Base-by-base conservation (phyloP, 2,329 filamentous ascomycete genomes). In the Diplodia sapinea region DNA sequence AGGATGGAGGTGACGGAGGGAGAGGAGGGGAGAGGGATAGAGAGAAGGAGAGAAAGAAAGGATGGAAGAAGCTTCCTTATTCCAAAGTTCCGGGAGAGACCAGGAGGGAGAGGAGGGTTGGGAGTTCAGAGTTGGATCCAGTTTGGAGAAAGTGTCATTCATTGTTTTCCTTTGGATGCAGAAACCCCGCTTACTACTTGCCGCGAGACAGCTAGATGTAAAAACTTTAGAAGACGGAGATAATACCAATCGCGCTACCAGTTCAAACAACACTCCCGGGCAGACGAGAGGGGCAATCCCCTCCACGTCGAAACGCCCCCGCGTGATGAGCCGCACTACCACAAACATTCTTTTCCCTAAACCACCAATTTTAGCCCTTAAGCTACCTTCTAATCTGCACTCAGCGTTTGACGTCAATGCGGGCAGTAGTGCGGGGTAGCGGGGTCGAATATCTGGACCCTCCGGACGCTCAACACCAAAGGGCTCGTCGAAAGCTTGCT, bases 201-300 rank as follows among this genome's bases (percentile, higher is more conserved):
- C 57, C 57, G 40, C 40, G 40, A 61, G 40, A 20, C 57, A 31
- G 17, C 40, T 61, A 33, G 57, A 61, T 12, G 23, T 50, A 61
- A 40, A 50, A 50, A 33, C 12, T 33, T 15, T 20, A 31, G 40
- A 20, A 7, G 26, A 11, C 33, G 33, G 52, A 17, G 17, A 29
- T n/a, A 23, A 26, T 36, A 55, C 29, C 26, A 33, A 55, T 31
- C 12, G 3, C 13, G 23, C 23, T 26, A 26, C 23, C 23, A 26
- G 2, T 26, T 26, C 23, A 3, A 3, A 26, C 2, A 26, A 26
- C 23, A 26, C 23, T 26, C 15, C 29, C 15, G 26, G 55, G 13
- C 11, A 29, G 40, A 23, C 36, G 13, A 20, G 26, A n/a, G 11
- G 23, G 57, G 57, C 5, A 49, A 50, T 49, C 9, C 12, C 20